A percentile compares a stretch with the other conserved stretches of the same genome.
Conservation (phyloP, 1,284 basidiomycete species). For the Rhodotorula sp. region DNA sequence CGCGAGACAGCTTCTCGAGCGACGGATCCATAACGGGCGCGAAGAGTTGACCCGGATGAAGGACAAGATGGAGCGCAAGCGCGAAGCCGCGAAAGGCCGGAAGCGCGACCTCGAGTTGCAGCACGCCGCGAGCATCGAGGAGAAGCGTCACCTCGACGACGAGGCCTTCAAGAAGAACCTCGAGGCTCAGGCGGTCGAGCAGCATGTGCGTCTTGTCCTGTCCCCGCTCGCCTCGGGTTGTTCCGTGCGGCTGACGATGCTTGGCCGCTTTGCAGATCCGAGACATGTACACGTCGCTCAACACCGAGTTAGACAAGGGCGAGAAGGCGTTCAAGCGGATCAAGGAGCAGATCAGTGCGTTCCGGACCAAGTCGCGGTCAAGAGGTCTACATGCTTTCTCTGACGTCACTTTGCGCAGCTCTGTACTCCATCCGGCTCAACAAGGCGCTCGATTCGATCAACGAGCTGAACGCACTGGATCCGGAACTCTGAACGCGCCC, state of each 20-base stretch:
- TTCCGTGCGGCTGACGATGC: too few species aligned
- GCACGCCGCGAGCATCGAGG: constrained; percentile 13
- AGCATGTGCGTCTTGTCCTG: constrained; percentile 18
- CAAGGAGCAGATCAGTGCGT: constrained; percentile 34
- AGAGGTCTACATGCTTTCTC: neutral
- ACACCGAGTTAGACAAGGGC: constrained; percentile 36
- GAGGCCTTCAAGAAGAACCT: constrained; percentile 37
- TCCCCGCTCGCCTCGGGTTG: neutral
- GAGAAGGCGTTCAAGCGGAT: constrained; percentile 39
- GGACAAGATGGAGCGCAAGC: constrained; percentile 37
- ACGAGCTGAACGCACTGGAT: constrained; percentile 20
- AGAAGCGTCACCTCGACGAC: constrained; percentile 30
- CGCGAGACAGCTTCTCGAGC: constrained; percentile 21
- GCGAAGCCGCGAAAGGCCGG: constrained; percentile 17
- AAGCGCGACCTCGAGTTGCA: constrained; percentile 35
- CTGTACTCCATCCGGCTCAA: constrained; percentile 37
- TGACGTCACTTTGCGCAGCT: neutral
- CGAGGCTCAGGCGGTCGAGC: constrained; percentile 29
- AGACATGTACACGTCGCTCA: constrained; percentile 19
- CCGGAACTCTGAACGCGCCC: constrained; percentile 16
- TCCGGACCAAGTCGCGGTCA: neutral
- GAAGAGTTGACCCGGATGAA: constrained; percentile 33
- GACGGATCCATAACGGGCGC: constrained; percentile 30
- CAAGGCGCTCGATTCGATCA: constrained; percentile 39
- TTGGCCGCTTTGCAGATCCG: constrained; percentile 24